Base-by-base conservation (phyloP, 2,329 filamentous ascomycete genomes). In the Shiraia sp. region DNA sequence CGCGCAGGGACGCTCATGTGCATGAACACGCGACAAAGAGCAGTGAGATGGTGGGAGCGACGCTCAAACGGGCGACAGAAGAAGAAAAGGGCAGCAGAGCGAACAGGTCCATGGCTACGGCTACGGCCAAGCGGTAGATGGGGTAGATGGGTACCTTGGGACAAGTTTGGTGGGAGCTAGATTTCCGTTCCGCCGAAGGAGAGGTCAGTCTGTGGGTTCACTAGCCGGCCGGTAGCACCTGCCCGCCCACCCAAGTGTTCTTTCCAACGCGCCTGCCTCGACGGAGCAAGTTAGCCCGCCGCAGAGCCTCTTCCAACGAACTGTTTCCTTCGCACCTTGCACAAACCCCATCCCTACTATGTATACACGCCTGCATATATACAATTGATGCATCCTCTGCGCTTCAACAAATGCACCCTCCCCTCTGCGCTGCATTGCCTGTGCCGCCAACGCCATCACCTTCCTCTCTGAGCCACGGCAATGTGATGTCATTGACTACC, bases 161-260 rank as follows among this genome's bases (percentile, higher is more conserved):
- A 22, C 19, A 8, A 22, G 19, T 22, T 14, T 29, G 23, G 31
- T 41, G 26, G 53, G 52, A 50, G 48, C 47, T 36, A 43, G 37
- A 33, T 29, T 47, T 55, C 52, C 52, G 50, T 36, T 53, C 45
- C 47, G 46, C 50, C 52, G 50, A 55, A 51, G 36, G 42, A 27
- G 38, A 37, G 10, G n/a, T n/a, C n/a, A n/a, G n/a, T n/a, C n/a
- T n/a, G n/a, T n/a, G 46, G 32, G 43, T 40, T 16, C 25, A 38
- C 24, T 3, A 26, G 17, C 17, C 10, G 34, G 25, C 36, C 45
- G 46, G 38, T 43, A 28, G 31, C 36, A 34, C 35, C 30, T 54
- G 45, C 43, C 48, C 37, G 38, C 43, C 27, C 42, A 29, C 27
- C 26, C 40, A 22, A 37, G 33, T 39, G 37, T 38, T n/a, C n/a